Percentiles rank a stretch among this genome's conserved stretches.
phyloP scores from a whole-genome alignment of 805 yeast genomes.

The Wickerhamomyces chaumierensis region DNA sequence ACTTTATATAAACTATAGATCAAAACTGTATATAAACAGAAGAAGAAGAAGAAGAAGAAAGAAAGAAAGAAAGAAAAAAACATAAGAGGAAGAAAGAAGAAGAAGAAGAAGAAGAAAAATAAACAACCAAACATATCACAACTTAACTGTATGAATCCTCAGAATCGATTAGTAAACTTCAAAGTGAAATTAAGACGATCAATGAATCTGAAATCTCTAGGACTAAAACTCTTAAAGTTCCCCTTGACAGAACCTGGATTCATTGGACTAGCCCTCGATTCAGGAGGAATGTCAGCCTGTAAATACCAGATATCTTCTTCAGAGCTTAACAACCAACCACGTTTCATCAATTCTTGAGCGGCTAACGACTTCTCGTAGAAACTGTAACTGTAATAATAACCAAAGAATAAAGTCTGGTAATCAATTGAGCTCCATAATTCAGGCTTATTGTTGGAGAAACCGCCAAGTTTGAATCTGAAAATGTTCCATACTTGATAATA shows the following conservation, averaged over 20 bases:
- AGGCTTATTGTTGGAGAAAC: conserved; percentile 70
- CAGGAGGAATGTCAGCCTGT: neutral
- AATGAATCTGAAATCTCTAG: neutral
- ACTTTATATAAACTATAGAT: too few species aligned
- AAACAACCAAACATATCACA: too few species aligned
- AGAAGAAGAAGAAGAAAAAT: too few species aligned
- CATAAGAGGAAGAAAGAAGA: too few species aligned
- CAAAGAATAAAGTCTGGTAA: conserved; percentile 49
- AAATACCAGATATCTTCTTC: neutral
- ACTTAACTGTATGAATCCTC: too few species aligned
- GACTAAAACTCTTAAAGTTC: neutral
- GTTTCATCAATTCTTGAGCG: conserved; percentile 60
- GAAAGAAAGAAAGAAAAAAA: too few species aligned
- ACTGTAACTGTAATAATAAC: conserved; percentile 72
- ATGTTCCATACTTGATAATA: conserved; percentile 81
- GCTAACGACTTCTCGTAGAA: conserved; percentile 62
- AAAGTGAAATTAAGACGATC: neutral
- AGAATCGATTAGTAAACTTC: too few species aligned
- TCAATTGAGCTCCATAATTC: conserved; percentile 7
- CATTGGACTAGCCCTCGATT: neutral
- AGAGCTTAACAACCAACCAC: conserved; percentile 51
- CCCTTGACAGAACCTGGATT: neutral
- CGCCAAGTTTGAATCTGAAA: conserved; percentile 49
- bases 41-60: too few species aligned
- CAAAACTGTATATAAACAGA: too few species aligned